Conservation (phyloP, 1,284 basidiomycete genomes). For the Termitomyces sp. region DNA sequence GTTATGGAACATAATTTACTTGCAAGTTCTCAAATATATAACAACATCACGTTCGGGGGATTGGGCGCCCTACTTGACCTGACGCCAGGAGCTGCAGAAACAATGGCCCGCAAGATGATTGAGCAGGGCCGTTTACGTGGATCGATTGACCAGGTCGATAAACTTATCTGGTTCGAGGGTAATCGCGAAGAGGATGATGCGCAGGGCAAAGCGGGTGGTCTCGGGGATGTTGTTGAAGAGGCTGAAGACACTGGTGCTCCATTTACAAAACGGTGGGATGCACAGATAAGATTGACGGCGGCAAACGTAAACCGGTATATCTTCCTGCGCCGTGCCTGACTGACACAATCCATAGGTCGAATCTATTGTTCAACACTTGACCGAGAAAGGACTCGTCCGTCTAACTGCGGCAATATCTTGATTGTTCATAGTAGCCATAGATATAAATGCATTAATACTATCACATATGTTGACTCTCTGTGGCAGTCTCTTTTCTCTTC, state of each 20-base stretch:
- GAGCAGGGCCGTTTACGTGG: constrained; percentile 90
- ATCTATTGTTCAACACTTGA: constrained; percentile 73
- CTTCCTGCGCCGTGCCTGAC: not conserved
- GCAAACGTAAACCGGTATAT: constrained; percentile 57
- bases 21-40: constrained; percentile 91
- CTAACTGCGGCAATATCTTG: constrained; percentile 21
- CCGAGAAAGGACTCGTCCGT: constrained; percentile 60
- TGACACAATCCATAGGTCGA: constrained; percentile 51
- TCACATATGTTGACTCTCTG: constrained; percentile 21
- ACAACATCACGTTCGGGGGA: constrained; percentile 90
- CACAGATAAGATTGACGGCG: constrained; percentile 80
- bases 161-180: constrained; percentile 87
- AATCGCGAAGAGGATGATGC: constrained; percentile 80
- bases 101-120: constrained; percentile 94
- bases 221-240: constrained; percentile 82
- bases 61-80: constrained; percentile 82
- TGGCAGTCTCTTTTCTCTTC: constrained; percentile 44
- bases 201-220: constrained; percentile 86
- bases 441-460: constrained; percentile 23
- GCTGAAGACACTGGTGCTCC: constrained; percentile 84
- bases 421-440: constrained; percentile 5
- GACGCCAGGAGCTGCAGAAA: constrained; percentile 85
- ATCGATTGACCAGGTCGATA: constrained; percentile 91
- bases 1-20: constrained; percentile 98
- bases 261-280: constrained; percentile 90